Base-by-base conservation (phyloP, 768 basidiomycete genomes). In the Tylopilus sp. region DNA sequence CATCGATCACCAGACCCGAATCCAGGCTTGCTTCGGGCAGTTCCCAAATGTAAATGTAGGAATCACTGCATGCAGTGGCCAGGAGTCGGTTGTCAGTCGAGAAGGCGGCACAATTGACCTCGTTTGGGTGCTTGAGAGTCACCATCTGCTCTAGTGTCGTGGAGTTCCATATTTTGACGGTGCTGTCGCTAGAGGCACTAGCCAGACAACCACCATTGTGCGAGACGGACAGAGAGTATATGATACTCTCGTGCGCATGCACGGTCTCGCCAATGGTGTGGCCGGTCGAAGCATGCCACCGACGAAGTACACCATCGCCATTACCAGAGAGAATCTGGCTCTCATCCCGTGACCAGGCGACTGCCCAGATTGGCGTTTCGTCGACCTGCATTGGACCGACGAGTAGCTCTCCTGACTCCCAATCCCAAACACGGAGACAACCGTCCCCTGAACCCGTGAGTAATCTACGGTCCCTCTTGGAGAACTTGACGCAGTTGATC, bases 1-100 rank as follows among this genome's bases (percentile, higher is more conserved):
- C 61, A 31, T 65, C 63, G 39, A 65, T 66, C 50, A 40, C 64
- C 9, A 67, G 55, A 42, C 64, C 64, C 44, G 65, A 67, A 44
- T 65, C 64, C 57, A 65, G 40, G 51, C 62, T 64, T 18, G 64
- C 50, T 44, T 64, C 62, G 10, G 64, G 64, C 22, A 58, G 12
- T 44, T 69, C 69, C 67, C 69, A 69, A 18, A 69, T 40, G 44
- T 69, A 66, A 38, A 71, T 31, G 13, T 44, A 30, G 38, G 66
- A 59, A 43, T 67, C 66, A 40, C 59, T 66, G 40, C 68, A 67
- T 21, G 63, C 66, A 7, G 67, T 69, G 18, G 69, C 67, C n/a
- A 68, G 44, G 46, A 57, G 58, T 50, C 65, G 50, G 47, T 62
- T 63, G 54, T 71, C 67, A 43, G 46, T 23, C 3, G 67, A 68